Base-by-base conservation (phyloP, 306 rosid genomes). In the Carpinus fangiana region DNA sequence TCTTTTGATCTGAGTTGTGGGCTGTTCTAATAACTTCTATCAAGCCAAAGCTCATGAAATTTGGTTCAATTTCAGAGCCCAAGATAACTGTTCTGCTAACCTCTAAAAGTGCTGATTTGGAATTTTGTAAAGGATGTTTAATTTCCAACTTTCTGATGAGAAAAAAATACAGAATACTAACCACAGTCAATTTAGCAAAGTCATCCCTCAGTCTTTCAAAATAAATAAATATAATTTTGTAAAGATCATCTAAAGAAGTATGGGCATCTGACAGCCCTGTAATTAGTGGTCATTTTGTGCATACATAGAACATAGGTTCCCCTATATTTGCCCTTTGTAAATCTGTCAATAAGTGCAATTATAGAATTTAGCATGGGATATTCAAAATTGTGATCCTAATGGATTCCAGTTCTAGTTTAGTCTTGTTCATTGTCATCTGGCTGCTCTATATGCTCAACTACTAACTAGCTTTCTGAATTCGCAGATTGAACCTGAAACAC, bases 401-500 rank as follows among this genome's bases (percentile, higher is more conserved):
- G 46, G 53, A 55, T 67, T 77, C 20, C 20, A 66, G 16, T 38
- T 31, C 23, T 34, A 7, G 23, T 31, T 12, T 20, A 21, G 72
- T 65, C 50, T 65, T 36, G 14, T 68, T 68, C 73, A 17, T 68
- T 68, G 16, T 8, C 10, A n/a, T 41, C 28, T 70, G 73, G 36
- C 75, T 62, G 41, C 11, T 12, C 65, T 26, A 23, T 64, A 41
- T 17, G 55, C 72, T 55, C 70, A 78, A 48, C 51, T 47, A 17
- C 57, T 77, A 69, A 53, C 70, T 43, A 56, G 69, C 14, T 74
- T 85, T 66, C 67, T 26, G 74, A 64, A 60, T 76, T 23, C 84
- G 64, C 85, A 95, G 99, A 93, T 95, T 82, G 99, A 93, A 81
- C 99, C 99, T 53, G 93, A 91, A 66, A 89, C 97, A 50, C 99